Base-by-base conservation (phyloP, 2,329 filamentous ascomycete genomes). In the Orbilia quercus region DNA sequence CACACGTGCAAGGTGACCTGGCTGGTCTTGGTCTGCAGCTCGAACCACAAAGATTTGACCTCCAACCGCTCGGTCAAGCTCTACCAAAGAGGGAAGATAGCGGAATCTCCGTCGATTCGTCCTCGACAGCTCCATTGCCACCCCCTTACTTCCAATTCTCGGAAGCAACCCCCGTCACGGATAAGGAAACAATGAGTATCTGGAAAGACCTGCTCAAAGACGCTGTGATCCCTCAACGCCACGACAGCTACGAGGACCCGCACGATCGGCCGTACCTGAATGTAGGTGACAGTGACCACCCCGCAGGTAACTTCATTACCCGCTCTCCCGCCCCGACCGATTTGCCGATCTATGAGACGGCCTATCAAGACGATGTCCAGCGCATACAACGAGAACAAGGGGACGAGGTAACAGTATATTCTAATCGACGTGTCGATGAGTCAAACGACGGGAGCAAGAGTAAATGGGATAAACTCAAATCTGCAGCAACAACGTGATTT, bases 311-410 rank as follows among this genome's bases (percentile, higher is more conserved):
- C 31, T 73, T 89, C 2, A 88, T 96, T 42, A 91, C 91, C 28
- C 92, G 96, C 80, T 96, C 91, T 0, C 94, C 94, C 1, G 89
- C 89, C 0, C 90, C 89, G 0, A 90, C 91, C 4, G 92, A 96
- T 72, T 91, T 91, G 77, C 89, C 95, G 78, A 89, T 98, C 67
- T 97, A 96, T 80, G 91, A 96, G 80, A 87, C 86, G 0, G 94
- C 94, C 0, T 97, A 96, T 79, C 88, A 91, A 78, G 87, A 90
- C 73, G 91, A 97, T 81, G 86, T 95, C 25, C 86, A 90, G 69
- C 86, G 89, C 14, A 94, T 97, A 77, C 81, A 86, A 28, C 80
- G 82, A 75, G 78, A 81, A 74, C 78, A 83, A 76, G 82, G 83
- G 65, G 80, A 81, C 23, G 78, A 80, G 34, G 83, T 88, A 0